phyloP scores from a whole-genome alignment of 176 grass and related monocot species.

The Echinochloa phyllopogon region DNA sequence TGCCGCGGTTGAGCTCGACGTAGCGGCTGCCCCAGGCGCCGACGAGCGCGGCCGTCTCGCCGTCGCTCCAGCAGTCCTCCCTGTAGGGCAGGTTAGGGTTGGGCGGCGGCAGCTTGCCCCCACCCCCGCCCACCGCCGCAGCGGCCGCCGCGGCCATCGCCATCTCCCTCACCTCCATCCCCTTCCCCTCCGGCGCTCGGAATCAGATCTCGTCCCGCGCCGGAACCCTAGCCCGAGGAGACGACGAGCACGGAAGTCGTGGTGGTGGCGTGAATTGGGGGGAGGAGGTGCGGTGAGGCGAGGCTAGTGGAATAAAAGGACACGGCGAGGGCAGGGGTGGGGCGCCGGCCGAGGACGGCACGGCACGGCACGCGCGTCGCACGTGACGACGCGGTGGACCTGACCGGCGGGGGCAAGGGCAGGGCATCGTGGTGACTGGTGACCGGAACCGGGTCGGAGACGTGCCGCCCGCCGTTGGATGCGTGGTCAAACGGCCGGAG shows the following conservation, averaged over 20 bases:
- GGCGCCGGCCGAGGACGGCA: conserved; percentile 54
- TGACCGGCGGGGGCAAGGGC: conserved; percentile 39
- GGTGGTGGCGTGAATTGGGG: conserved; percentile 32
- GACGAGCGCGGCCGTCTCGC: conserved; percentile 86
- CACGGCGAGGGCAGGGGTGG: conserved; percentile 34
- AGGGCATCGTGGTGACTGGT: conserved; percentile 48
- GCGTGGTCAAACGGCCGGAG: conserved; percentile 64
- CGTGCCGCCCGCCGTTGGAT: conserved; percentile 82
- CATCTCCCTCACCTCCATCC: conserved; percentile 59
- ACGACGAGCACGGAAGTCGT: conserved; percentile 20
- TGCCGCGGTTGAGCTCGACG: conserved; percentile 88
- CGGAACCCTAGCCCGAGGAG: conserved; percentile 42
- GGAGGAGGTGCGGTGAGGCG: conserved; percentile 30
- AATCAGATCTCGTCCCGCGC: conserved; percentile 49
- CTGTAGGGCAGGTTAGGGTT: conserved; percentile 88
- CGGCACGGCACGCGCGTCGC: conserved; percentile 54
- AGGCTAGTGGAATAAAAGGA: conserved; percentile 60
- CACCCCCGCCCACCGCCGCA: conserved; percentile 27
- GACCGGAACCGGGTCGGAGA: conserved; percentile 67
- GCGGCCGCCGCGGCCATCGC: conserved; percentile 40
- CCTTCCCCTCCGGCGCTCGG: not conserved
- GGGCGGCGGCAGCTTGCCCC: conserved; percentile 57
- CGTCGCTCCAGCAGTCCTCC: conserved; percentile 99
- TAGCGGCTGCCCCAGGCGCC: conserved; percentile 87
- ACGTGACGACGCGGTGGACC: conserved; percentile 64